Percentiles rank a stretch among this genome's conserved stretches.
Evolutionary conservation across 2,329 filamentous ascomycete genomes (phyloP).

Genomic region (Nannizziopsis arthrosporioides): DNA sequence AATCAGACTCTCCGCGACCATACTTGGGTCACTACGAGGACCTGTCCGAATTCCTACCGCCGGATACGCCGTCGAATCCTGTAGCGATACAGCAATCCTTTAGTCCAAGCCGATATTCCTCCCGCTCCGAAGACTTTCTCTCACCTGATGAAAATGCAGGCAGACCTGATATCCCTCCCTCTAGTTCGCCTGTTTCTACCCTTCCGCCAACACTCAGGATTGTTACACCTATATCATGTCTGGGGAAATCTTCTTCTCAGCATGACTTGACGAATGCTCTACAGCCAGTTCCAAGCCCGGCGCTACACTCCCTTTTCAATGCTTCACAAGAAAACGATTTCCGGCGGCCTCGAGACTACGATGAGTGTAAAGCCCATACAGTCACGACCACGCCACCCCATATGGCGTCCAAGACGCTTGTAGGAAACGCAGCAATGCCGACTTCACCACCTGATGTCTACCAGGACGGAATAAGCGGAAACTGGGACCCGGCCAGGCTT

Average conservation of each 20-base stretch:
- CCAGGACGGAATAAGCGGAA: conserved; percentile 19
- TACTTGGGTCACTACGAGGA: conserved; percentile 24
- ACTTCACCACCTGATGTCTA: neutral
- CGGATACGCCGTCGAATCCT: conserved; percentile 19
- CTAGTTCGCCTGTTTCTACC: neutral
- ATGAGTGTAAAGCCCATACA: neutral
- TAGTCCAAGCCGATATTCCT: neutral
- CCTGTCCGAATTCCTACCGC: conserved; percentile 24
- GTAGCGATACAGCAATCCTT: neutral
- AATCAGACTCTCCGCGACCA: conserved; percentile 28
- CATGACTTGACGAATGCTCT: neutral
- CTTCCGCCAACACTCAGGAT: neutral
- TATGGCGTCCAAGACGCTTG: neutral
- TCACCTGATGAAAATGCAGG: too few relatives aligned
- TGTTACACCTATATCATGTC: neutral
- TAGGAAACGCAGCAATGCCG: neutral
- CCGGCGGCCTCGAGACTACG: neutral
- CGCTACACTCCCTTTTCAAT: too few relatives aligned
- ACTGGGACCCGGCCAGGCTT: conserved; percentile 76
- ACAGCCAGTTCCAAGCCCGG: neutral
- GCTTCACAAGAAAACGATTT: neutral
- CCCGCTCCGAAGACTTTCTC: neutral
- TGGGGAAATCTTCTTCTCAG: too few relatives aligned
- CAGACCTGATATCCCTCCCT: too few relatives aligned
- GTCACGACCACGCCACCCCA: neutral